Evolutionary conservation across 2,329 filamentous ascomycete species (phyloP), one percentile per base, ranked within the genome.

Genomic region (Westerdykella ornata): DNA sequence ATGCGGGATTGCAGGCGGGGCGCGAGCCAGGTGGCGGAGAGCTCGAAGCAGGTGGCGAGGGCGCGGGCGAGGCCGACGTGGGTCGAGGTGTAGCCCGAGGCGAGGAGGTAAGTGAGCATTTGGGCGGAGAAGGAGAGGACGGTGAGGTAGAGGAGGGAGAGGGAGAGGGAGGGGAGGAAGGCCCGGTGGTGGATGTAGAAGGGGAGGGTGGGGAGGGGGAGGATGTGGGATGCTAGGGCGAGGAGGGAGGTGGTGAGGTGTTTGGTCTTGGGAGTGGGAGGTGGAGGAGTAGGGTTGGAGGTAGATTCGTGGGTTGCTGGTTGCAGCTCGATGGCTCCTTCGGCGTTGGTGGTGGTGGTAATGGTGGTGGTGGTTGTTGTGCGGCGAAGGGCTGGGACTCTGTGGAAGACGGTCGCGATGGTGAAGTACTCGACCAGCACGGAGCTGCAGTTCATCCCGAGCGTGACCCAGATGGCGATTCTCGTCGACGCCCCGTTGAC

Each of bases 41-140:
- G 62, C 56, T 84, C 81, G 37, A 79, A 72, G 2, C 71, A 42
- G 1, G 76, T 74, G 20, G 75, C 73, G 4, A 72, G 47, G 0
- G 74, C 74, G 3, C 81, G 71, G 35, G 76, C 70, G 11, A 75
- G 40, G 30, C 76, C 76, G 16, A 83, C 70, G 28, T 73, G 65
- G n/a, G 66, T 54, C 1, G 76, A 68, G 2, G 63, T 73, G 51
- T 75, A 75, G 16, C 76, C 76, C 3, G 69, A 58, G 0, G 76
- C 70, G 4, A 82, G 62, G 2, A 84, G 70, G 49, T 78, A 84
- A 0, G 80, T 81, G 39, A 81, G 69, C 77, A 83, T 82, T 51
- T 81, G 80, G 0, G 77, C 78, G 0, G 53, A 55, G 39, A 63
- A 64, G 45, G 53, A 56, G 4, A 67, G 53, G 15, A 65, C 61